Conservation (phyloP, 2,329 filamentous ascomycete species). For the Neofusicoccum umdonicola region DNA sequence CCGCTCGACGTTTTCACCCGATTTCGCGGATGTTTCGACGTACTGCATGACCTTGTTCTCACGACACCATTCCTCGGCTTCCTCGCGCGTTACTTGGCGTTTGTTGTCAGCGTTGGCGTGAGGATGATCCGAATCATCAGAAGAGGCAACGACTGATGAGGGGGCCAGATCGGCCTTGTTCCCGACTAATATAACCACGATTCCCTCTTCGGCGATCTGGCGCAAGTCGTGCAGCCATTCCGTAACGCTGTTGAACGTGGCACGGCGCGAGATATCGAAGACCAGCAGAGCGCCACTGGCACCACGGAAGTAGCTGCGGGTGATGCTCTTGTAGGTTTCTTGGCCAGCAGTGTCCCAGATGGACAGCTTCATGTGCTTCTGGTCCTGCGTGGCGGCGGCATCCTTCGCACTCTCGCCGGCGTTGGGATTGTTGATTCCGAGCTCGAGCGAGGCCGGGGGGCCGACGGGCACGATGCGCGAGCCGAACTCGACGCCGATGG, state of each 20-base stretch:
- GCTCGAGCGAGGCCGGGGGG: constrained; percentile 66
- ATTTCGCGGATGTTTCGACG: constrained; percentile 95
- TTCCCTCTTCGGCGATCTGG: constrained; percentile 92
- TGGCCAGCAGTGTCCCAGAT: constrained; percentile 97
- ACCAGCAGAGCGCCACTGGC: constrained; percentile 77
- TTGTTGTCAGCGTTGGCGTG: constrained; percentile 53
- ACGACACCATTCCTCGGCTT: constrained; percentile 87
- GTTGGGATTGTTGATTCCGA: constrained; percentile 53
- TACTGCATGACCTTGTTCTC: constrained; percentile 86
- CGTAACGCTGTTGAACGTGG: constrained; percentile 84
- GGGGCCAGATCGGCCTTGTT: constrained; percentile 85
- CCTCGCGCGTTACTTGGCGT: constrained; percentile 75
- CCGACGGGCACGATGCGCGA: constrained; percentile 89
- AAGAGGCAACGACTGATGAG: constrained; percentile 36
- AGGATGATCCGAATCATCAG: constrained; percentile 18
- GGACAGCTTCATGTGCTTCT: constrained; percentile 87
- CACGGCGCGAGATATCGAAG: constrained; percentile 85
- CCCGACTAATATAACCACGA: constrained; percentile 89
- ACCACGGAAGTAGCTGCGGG: constrained; percentile 88
- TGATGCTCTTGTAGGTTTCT: constrained; percentile 96
- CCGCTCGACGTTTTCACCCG: constrained; percentile 86
- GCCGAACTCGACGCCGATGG: constrained; percentile 94
- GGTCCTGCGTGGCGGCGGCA: constrained; percentile 33
- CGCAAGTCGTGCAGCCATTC: constrained; percentile 93
- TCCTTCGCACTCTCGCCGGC: background rate